These are phyloP conservation scores for Plantago rigida DNA, from an alignment of 305 asterid genomes.

Conservation along the genomic window DNA sequence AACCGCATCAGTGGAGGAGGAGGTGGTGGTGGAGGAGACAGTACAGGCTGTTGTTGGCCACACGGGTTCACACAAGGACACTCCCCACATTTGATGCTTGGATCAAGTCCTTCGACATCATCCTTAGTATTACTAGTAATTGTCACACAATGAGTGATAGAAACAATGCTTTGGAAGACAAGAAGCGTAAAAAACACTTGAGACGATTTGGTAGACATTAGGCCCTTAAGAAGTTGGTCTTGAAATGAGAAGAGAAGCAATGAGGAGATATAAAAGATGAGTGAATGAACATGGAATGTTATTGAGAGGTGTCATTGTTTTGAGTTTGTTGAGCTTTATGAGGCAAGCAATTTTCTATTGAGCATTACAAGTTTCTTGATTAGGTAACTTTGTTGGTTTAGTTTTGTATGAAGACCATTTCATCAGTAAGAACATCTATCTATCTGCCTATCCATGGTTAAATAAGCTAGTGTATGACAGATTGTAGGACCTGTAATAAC, in stretches of 20 bases:
- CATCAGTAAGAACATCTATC: conserved; percentile 23
- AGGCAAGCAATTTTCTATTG: neutral
- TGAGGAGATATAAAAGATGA: conserved; percentile 17
- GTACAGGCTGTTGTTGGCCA: conserved; percentile 30
- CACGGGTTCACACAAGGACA: conserved; percentile 57
- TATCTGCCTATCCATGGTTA: conserved; percentile 15
- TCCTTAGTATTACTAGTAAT: conserved; percentile 5
- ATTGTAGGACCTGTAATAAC: conserved; percentile 31
- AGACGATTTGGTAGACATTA: conserved; percentile 19
- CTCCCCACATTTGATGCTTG: conserved; percentile 54
- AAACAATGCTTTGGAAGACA: conserved; percentile 12
- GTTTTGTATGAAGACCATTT: conserved; percentile 27
- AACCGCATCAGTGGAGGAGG: neutral
- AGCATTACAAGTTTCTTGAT: conserved; percentile 24
- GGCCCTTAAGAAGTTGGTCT: conserved; percentile 4
- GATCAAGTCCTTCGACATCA: conserved; percentile 24
- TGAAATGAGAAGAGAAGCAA: neutral
- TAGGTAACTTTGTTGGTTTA: conserved; percentile 24
- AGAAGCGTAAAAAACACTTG: conserved; percentile 19
- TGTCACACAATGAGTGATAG: conserved; percentile 7
- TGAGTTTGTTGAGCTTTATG: conserved; percentile 11
- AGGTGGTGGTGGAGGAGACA: conserved; percentile 25
- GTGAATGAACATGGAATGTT: conserved; percentile 2
- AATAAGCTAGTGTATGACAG: conserved; percentile 21
- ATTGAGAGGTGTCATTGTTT: conserved; percentile 4